Percentiles rank a stretch among this genome's conserved stretches.
phyloP scores from a whole-genome alignment of 2,329 filamentous ascomycete species.

The Apiospora sp. region DNA sequence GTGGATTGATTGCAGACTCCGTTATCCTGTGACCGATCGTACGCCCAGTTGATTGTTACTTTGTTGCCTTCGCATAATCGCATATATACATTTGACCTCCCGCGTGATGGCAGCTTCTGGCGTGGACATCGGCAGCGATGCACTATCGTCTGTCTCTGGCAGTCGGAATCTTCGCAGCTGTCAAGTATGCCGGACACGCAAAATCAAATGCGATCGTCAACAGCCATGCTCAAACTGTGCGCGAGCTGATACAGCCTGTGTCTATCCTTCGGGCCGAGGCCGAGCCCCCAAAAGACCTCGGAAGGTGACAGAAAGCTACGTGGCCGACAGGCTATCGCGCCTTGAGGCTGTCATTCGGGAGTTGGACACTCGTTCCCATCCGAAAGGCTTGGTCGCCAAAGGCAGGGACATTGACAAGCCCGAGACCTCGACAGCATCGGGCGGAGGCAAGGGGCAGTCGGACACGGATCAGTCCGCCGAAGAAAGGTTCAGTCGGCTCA shows the following conservation, averaged over 20 bases:
- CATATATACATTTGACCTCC: not conserved
- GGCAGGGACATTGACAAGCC: not conserved
- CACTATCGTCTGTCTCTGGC: not conserved
- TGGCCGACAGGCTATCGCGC: constrained; percentile 13
- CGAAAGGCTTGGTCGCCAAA: not conserved
- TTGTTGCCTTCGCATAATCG: not conserved
- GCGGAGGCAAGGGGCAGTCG: not conserved
- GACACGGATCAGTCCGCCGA: not conserved
- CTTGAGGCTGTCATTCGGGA: constrained; percentile 20
- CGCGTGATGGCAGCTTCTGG: not conserved
- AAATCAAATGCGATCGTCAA: constrained; percentile 20
- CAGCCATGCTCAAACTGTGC: constrained; percentile 11
- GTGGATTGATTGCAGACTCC: no score
- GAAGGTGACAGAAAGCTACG: constrained; percentile 9
- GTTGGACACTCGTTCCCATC: not conserved
- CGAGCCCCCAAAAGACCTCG: constrained; percentile 8
- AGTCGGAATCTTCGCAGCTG: constrained; percentile 15
- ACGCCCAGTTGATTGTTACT: not conserved
- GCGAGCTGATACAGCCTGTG: not conserved
- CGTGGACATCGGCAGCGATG: not conserved
- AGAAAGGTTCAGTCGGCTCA: constrained; percentile 16
- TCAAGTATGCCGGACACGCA: constrained; percentile 12
- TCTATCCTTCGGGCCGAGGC: constrained; percentile 9
- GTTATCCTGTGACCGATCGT: not conserved
- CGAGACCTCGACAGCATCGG: not conserved